phyloP scores from a whole-genome alignment of 2,329 filamentous ascomycete genomes.

The Gaeumannomyces sp. region DNA sequence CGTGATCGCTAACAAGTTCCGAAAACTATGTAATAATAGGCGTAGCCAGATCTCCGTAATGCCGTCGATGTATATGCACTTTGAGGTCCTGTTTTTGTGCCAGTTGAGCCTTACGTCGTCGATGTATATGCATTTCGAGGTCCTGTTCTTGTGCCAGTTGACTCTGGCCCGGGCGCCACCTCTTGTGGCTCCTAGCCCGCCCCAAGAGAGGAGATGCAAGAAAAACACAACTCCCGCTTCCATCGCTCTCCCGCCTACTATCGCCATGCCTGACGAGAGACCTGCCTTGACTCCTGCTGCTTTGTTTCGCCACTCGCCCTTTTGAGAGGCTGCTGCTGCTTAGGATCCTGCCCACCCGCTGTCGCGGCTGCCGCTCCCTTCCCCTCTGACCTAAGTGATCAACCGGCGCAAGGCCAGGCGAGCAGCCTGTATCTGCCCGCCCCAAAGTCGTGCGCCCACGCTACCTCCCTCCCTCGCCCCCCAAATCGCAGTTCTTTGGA shows the following conservation, averaged over 20 bases:
- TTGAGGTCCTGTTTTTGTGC: too few species aligned
- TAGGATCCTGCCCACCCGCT: background rate
- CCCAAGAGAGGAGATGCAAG: background rate
- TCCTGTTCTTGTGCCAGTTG: too few species aligned
- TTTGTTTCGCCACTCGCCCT: background rate
- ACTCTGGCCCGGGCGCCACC: background rate
- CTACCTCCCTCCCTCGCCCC: too few species aligned
- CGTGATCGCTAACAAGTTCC: too few species aligned
- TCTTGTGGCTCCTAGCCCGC: background rate
- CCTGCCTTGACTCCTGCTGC: background rate
- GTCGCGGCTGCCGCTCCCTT: background rate
- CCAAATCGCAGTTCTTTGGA: conserved; percentile 11
- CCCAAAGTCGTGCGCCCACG: background rate
- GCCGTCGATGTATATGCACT: too few species aligned
- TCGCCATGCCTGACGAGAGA: background rate
- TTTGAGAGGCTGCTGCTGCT: background rate
- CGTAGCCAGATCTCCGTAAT: too few species aligned
- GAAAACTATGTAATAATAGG: too few species aligned
- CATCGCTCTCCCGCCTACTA: background rate
- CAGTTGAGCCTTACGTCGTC: too few species aligned
- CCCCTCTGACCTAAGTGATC: background rate
- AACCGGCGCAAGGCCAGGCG: background rate
- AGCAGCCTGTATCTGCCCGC: too few species aligned
- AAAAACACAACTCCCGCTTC: background rate
- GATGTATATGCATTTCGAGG: too few species aligned